Percentiles rank a stretch among this genome's conserved stretches.
Evolutionary conservation across 257 asterid species (phyloP).

Genomic region (Solanum ahanhuiri): DNA sequence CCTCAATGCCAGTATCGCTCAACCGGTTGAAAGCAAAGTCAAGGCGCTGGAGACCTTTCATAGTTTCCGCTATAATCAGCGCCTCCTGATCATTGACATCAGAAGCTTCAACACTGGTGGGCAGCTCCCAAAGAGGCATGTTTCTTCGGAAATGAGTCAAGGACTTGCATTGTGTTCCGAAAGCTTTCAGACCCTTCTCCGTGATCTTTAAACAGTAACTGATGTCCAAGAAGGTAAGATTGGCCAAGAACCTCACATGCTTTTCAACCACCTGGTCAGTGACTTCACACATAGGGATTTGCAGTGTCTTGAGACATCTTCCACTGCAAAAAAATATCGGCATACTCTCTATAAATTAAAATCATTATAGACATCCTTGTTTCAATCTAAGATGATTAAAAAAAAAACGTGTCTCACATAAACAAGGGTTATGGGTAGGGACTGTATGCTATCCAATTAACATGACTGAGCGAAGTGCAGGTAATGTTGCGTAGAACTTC

Average conservation of each 20-base stretch:
- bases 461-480: neutral
- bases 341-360: neutral
- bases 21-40: neutral
- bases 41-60: constrained; percentile 7
- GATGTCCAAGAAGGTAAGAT: constrained; percentile 8
- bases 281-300: constrained; percentile 9
- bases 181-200: constrained; percentile 14
- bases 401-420: neutral
- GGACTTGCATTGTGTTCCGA: constrained; percentile 10
- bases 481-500: neutral
- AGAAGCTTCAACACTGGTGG: neutral
- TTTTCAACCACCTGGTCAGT: constrained; percentile 11
- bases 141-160: constrained; percentile 6
- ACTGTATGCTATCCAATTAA: neutral
- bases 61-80: constrained; percentile 2
- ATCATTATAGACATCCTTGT: neutral
- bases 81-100: neutral
- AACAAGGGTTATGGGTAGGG: neutral
- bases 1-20: neutral
- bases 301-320: constrained; percentile 14
- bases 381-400: neutral
- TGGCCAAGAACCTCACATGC: constrained; percentile 1
- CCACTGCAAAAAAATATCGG: neutral
- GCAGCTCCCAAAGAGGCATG: neutral
- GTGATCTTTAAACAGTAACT: constrained; percentile 12